Conservation (phyloP, 2,329 filamentous ascomycete genomes). For the Diaporthe vaccinii region DNA sequence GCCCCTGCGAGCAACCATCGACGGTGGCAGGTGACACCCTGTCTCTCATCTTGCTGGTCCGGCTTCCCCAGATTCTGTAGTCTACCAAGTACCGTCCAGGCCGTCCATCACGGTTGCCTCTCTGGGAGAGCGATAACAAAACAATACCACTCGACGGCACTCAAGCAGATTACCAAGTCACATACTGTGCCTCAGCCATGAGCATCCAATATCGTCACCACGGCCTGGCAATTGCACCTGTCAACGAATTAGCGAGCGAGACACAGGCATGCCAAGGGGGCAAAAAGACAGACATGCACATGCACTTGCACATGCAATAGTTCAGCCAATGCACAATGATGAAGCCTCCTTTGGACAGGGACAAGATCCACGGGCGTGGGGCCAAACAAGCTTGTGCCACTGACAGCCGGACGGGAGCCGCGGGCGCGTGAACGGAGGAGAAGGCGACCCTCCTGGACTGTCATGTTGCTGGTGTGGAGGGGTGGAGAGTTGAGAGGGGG, state of each 20-base stretch:
- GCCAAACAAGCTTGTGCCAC: background rate
- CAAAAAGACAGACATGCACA: background rate
- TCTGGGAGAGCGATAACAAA: background rate
- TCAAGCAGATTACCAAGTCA: background rate
- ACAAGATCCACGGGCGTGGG: background rate
- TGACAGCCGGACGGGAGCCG: slow-evolving; percentile 22
- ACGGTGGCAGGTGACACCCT: slow-evolving; percentile 1
- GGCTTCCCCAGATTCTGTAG: slow-evolving; percentile 9
- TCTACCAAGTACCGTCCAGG: background rate
- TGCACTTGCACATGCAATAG: background rate
- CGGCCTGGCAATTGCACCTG: background rate
- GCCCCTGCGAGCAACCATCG: background rate
- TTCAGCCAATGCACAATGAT: slow-evolving; percentile 19
- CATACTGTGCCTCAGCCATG: background rate
- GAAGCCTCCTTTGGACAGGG: background rate
- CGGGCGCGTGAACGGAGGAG: background rate
- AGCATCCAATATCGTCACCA: background rate
- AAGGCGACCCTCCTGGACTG: background rate
- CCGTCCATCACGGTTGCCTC: background rate
- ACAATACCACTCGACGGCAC: too few relatives aligned
- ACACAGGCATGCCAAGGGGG: background rate
- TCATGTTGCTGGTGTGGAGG: slow-evolving; percentile 12
- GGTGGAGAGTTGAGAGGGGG: background rate
- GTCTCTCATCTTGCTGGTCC: background rate
- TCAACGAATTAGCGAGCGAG: slow-evolving; percentile 1